Base-by-base conservation (phyloP, 2,329 filamentous ascomycete genomes). In the Phoma herbarum region DNA sequence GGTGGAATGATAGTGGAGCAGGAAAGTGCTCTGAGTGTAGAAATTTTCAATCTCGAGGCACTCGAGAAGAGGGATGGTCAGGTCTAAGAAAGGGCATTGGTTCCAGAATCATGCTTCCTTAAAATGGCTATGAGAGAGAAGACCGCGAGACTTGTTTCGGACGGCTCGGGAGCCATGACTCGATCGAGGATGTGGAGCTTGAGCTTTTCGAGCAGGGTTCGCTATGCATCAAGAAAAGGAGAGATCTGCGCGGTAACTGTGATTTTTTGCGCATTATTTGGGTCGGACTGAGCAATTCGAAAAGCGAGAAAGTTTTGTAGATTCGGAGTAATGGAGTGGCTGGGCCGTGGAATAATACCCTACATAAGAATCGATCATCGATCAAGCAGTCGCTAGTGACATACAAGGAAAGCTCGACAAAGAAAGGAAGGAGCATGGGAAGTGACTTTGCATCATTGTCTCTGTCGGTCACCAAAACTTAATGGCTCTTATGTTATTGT, bases 181-280 rank as follows among this genome's bases (percentile, higher is more conserved):
- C 31, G 28, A 20, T 6, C 6, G 12, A 52, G 49, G 2, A 52
- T 52, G 6, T 18, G 20, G 7, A 52, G 18, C n/a, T 52, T n/a
- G 4, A 52, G 37, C 49, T 52, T 39, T 18, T 14, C 23, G 8
- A 39, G 39, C 9, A 52, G 49, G 31, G 49, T 23, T 5, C 49
- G 39, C 49, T 39, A 52, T 4, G 20, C 14, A 16, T 25, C 22
- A 3, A 52, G 20, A 20, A 52, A 52, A 10, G 26, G 9, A 3
- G 3, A 3, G 3, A 5, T 25, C 25, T 33, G 28, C 4, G 37
- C 14, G 5, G 39, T 26, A 39, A 52, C 20, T 12, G 9, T 6
- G 1, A 20, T 11, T 5, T 39, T 16, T 20, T 39, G n/a, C 20
- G 35, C n/a, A 6, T 20, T 39, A 3, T 4, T 18, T 7, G n/a